These are phyloP conservation scores for Ascochyta pisi DNA, from an alignment of 2,329 filamentous ascomycete species.

Conservation along the genomic window DNA sequence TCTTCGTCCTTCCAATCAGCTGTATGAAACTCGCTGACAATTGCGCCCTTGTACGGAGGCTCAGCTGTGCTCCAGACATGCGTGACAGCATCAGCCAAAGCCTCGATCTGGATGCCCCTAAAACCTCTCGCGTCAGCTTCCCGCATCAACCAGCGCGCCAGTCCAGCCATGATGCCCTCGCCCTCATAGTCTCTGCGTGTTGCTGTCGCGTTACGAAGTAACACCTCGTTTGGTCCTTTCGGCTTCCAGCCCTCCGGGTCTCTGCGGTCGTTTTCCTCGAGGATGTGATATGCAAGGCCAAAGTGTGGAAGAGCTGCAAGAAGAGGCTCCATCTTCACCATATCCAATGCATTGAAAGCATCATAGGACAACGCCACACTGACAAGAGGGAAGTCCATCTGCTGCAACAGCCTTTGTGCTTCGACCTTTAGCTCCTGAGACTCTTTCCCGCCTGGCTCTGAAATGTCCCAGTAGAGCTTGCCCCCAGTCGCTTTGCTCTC, in stretches of 20 bases:
- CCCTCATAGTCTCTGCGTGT: constrained; percentile 48
- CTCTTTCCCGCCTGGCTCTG: constrained; percentile 25
- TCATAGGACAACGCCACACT: constrained; percentile 50
- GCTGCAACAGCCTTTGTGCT: constrained; percentile 30
- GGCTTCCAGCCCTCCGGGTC: constrained; percentile 39
- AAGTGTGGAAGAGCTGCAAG: constrained; percentile 34
- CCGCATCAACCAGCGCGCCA: constrained; percentile 49
- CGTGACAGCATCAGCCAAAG: constrained; percentile 38
- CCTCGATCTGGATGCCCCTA: constrained; percentile 48
- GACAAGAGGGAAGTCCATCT: constrained; percentile 52
- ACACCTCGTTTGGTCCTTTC: constrained; percentile 35
- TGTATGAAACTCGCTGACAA: constrained; percentile 34
- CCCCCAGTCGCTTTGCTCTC: constrained; percentile 37
- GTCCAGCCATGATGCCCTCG: constrained; percentile 41
- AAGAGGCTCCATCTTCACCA: constrained; percentile 32
- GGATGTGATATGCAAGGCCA: constrained; percentile 27
- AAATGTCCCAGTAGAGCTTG: constrained; percentile 36
- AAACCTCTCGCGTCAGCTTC: constrained; percentile 45
- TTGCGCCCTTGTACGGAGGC: constrained; percentile 29
- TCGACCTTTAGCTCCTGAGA: constrained; percentile 28
- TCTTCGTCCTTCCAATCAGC: constrained; percentile 32
- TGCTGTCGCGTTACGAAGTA: constrained; percentile 48
- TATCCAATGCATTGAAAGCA: constrained; percentile 31
- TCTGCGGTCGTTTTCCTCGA: constrained; percentile 29
- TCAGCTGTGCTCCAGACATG: constrained; percentile 40